Conservation (phyloP, 805 yeast species). For the Kodamaea kakaduensis region DNA sequence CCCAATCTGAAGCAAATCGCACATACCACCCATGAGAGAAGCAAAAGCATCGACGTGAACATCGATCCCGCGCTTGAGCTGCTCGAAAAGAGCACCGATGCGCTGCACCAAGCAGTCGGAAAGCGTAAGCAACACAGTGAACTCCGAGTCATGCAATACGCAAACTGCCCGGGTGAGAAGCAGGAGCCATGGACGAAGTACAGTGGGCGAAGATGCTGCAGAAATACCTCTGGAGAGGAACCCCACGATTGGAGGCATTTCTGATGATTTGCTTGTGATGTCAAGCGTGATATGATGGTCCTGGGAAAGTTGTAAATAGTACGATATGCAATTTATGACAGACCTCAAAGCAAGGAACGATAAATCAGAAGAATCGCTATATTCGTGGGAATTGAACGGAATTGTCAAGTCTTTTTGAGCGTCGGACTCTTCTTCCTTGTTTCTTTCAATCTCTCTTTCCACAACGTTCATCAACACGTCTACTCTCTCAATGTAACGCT, state of each 20-base stretch:
- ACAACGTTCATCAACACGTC: constrained; percentile 1
- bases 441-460: neutral
- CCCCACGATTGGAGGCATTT: constrained; percentile 33
- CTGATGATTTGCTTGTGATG: neutral
- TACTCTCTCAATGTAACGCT: neutral
- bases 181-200: constrained; percentile 45
- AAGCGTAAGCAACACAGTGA: constrained; percentile 52
- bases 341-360: neutral
- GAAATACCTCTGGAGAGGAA: constrained; percentile 50
- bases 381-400: too few relatives aligned
- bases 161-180: constrained; percentile 50
- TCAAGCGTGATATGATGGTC: neutral
- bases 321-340: neutral
- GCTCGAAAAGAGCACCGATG: constrained; percentile 1
- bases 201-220: constrained; percentile 38
- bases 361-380: too few relatives aligned
- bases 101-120: constrained; percentile 40
- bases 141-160: constrained; percentile 48
- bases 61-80: neutral
- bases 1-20: constrained; percentile 56
- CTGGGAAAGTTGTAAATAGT: neutral
- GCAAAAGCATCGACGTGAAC: neutral
- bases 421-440: neutral
- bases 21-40: constrained; percentile 53
- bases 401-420: too few relatives aligned